Evolutionary conservation across 306 rosid genomes (phyloP), one percentile per base, ranked within the genome.

Genomic region (Pterocarpus santalinus): DNA sequence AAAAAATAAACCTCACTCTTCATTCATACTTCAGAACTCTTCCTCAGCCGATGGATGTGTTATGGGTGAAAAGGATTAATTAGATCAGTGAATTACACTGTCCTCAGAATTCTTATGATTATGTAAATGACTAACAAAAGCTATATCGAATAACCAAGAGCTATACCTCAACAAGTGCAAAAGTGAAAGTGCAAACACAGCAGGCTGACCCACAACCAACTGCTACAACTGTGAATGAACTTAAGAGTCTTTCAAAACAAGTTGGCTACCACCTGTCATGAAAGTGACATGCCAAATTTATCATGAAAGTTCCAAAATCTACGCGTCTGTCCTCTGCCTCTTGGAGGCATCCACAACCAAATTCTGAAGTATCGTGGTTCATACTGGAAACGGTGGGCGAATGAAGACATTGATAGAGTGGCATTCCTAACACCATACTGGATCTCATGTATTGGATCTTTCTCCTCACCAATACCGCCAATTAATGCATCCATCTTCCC

Each of bases 401-500:
- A 34, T 13, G 7, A 30, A 64, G 66, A 61, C 58, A 63, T 46
- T 60, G 73, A 46, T 67, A 60, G 5, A 51, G 57, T 36, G 30
- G 8, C 63, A 16, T 39, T 65, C 53, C 34, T n/a, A 30, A 58
- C 58, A 43, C 69, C 77, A 55, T 44, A 33, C 61, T 34, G 49
- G 77, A 76, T 33, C 55, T 10, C 49, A 65, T 44, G 14, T 1
- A 10, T 14, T 34, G 77, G 51, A 68, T 14, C 34, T 79, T 56
- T 83, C 49, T 55, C 39, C 43, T 16, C 49, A 52, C 72, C 28
- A 76, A 63, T 12, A 51, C 57, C 17, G 22, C 8, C 10, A 58
- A 80, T 70, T 82, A 90, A 30, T 28, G 82, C 72, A 75, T 80
- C 89, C 91, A 87, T 78, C 89, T 91, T 10, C 89, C 84, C 89